Evolutionary conservation across 768 basidiomycete species (phyloP).

Genomic region (Termitomyces sp.): DNA sequence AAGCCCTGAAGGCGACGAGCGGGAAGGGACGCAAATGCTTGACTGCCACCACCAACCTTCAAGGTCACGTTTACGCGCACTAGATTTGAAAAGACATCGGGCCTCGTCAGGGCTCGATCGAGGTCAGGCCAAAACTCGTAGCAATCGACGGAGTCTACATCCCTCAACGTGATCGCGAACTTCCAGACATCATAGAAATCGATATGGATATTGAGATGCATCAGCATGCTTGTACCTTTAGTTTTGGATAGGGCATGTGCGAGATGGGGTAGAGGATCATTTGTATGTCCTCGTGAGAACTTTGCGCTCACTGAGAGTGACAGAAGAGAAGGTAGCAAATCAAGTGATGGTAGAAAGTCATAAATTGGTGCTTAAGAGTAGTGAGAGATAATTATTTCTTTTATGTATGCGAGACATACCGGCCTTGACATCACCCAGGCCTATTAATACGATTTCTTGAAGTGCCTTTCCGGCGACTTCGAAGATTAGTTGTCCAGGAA

Average conservation of each 20-base stretch:
- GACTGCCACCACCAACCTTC: background rate
- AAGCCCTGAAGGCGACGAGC: background rate
- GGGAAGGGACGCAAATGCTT: background rate
- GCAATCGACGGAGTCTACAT: conserved; percentile 2
- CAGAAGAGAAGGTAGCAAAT: background rate
- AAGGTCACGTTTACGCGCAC: background rate
- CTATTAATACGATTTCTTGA: background rate
- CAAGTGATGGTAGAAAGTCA: background rate
- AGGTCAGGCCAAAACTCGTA: conserved; percentile 9
- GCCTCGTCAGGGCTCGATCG: conserved; percentile 3
- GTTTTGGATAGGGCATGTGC: background rate
- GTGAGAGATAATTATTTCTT: background rate
- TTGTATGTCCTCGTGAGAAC: background rate
- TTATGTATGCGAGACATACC: background rate
- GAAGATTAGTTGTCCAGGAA: background rate
- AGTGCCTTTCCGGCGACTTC: background rate
- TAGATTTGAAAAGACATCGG: background rate
- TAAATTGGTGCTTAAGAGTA: background rate
- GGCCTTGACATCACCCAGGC: background rate
- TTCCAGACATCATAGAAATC: conserved; percentile 12
- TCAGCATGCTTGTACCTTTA: background rate
- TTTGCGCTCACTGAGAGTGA: background rate
- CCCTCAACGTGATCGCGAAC: conserved; percentile 10
- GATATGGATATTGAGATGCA: conserved; percentile 3
- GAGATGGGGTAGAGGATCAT: background rate